A percentile compares a stretch with the other conserved stretches of the same genome.
Conservation (phyloP, 73 alveolate species). For the Durusdinium trenchii region DNA sequence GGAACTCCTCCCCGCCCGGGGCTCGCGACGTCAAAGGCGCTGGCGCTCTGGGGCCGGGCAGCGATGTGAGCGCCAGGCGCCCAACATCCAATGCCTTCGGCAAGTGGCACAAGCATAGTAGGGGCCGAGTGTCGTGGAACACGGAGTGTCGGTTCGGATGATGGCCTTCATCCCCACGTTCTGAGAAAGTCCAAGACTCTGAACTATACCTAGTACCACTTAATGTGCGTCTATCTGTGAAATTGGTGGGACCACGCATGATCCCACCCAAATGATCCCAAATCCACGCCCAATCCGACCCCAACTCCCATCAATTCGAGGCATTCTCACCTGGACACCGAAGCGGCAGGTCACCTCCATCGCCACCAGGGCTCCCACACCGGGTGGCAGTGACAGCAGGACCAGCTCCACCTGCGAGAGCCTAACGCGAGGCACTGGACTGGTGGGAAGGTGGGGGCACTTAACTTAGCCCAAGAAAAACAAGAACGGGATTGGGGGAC, state of each 20-base stretch:
- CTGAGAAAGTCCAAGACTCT: too few relatives aligned
- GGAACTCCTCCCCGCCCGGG: neutral
- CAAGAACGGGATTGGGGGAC: too few relatives aligned
- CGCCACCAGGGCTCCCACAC: slow-evolving; percentile 23
- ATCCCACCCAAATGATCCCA: too few relatives aligned
- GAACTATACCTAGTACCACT: too few relatives aligned
- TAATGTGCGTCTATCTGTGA: too few relatives aligned
- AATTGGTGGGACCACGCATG: too few relatives aligned
- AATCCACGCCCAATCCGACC: too few relatives aligned
- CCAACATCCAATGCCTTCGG: slow-evolving; percentile 76
- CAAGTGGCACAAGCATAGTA: neutral
- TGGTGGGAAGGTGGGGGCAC: too few relatives aligned
- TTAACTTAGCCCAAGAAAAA: too few relatives aligned
- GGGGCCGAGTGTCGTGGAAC: neutral
- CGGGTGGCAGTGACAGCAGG: slow-evolving; percentile 28
- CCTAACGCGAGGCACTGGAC: too few relatives aligned
- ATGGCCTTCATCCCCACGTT: too few relatives aligned
- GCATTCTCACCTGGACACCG: slow-evolving; percentile 32
- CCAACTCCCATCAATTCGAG: neutral
- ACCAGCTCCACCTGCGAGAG: slow-evolving; percentile 10
- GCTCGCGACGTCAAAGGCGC: slow-evolving; percentile 38
- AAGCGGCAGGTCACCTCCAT: slow-evolving; percentile 57
- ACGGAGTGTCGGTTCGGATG: too few relatives aligned
- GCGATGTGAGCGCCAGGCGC: slow-evolving; percentile 1
- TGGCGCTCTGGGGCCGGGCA: slow-evolving; percentile 31